Percentiles rank a stretch among this genome's conserved stretches.
Evolutionary conservation across 163 green algal species (phyloP).

Genomic region (Volvox carteri): DNA sequence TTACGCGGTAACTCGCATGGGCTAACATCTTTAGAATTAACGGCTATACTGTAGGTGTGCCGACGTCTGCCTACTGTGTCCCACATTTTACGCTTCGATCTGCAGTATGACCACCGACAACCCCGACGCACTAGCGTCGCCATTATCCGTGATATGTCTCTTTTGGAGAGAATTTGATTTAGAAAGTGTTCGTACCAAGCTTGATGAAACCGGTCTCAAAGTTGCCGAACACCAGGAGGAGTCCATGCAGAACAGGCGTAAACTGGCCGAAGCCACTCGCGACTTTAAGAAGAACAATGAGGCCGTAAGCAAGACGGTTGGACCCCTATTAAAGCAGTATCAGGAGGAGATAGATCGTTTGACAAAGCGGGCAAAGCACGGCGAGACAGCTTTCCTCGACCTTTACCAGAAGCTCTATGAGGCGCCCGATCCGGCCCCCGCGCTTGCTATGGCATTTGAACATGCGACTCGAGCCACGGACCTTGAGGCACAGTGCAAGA

Average conservation of each 20-base stretch:
- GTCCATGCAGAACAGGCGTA: constrained; percentile 82
- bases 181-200: constrained; percentile 77
- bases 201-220: constrained; percentile 91
- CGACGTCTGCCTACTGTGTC: too few species aligned
- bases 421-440: constrained; percentile 87
- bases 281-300: constrained; percentile 69
- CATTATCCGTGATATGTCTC: constrained; percentile 60
- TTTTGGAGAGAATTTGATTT: constrained; percentile 91
- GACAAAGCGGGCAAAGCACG: constrained; percentile 75
- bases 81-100: too few species aligned
- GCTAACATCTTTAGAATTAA: too few species aligned
- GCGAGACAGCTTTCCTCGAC: constrained; percentile 85
- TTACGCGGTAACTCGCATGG: too few species aligned
- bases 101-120: constrained; percentile 12
- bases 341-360: constrained; percentile 93
- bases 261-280: constrained; percentile 86
- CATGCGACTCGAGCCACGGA: constrained; percentile 68
- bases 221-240: constrained; percentile 92
- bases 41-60: too few species aligned
- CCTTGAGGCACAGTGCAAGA: constrained; percentile 75
- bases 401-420: constrained; percentile 95
- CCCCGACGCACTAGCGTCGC: constrained; percentile 14
- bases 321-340: constrained; percentile 90
- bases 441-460: constrained; percentile 78
- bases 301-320: constrained; percentile 68